Base-by-base conservation (phyloP, 169 alveolate genomes). In the Miamiensis avidus region DNA sequence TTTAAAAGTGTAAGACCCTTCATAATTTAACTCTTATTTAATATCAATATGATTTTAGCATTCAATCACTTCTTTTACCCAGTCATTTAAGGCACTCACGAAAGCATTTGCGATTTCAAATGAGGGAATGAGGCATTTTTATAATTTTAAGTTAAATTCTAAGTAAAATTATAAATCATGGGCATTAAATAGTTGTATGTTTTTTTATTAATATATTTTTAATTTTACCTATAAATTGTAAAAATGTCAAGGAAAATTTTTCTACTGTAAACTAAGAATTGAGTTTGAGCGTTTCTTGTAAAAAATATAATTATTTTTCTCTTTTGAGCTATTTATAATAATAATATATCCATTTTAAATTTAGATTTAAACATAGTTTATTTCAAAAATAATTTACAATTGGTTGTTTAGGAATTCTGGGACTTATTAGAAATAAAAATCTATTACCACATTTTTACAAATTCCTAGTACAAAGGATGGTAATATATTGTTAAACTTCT, bases 11-110 rank as follows among this genome's bases (percentile, higher is more conserved):
- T 76, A 65, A 64, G 65, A 0, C 0, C 25, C 0, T 34, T 34
- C 75, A 11, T n/a, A 33, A 34, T 81, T 26, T 49, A 20, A 65
- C 1, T n/a, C 25, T 65, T 30, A 34, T 33, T 78, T 25, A 27
- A 25, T 34, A 69, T 72, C 64, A 31, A 29, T 65, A 78, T 78
- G 78, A 34, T 78, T 75, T 27, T 73, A 72, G 49, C 89, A 85
- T 73, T 85, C 89, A 31, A 74, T 34, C 0, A 85, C 75, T 79
- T 85, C 89, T 78, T 79, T 85, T 1, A 85, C 30, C 89, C 89
- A 85, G 78, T 85, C 89, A 85, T 85, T 85, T 31, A 85, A 33
- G 11, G 89, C 89, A 72, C 85, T 77, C 34, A 78, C 75, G 74
- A 85, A 85, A 34, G 89, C 86, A 85, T 85, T 79, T 28, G 74